phyloP scores from a whole-genome alignment of 106 monocot species.

The Dioscorea zingiberensis region DNA sequence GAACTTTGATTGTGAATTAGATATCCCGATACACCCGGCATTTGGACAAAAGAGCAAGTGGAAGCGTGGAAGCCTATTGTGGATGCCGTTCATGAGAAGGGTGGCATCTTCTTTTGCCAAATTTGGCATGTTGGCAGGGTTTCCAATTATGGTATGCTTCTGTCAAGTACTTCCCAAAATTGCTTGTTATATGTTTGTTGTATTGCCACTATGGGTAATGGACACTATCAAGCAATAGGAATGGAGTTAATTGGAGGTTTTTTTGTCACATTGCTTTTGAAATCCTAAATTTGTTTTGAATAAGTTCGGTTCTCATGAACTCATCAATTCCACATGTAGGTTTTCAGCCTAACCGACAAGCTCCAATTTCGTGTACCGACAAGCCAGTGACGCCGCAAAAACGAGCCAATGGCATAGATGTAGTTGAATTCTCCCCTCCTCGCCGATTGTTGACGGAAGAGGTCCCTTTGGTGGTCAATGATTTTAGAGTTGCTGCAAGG shows the following conservation, averaged over 20 bases:
- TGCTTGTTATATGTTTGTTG: not conserved
- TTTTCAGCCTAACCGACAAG: slow-evolving; percentile 31
- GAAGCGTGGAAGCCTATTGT: slow-evolving; percentile 66
- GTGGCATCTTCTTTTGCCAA: slow-evolving; percentile 58
- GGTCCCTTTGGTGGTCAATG: slow-evolving; percentile 21
- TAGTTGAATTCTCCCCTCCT: slow-evolving; percentile 4
- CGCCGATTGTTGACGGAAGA: slow-evolving; percentile 14
- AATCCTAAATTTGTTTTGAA: not conserved
- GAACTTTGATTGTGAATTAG: not conserved
- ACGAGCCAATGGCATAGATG: not conserved
- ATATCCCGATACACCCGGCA: slow-evolving; percentile 44
- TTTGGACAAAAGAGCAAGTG: slow-evolving; percentile 57
- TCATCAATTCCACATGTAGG: not conserved
- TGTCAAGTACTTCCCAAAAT: too few relatives aligned
- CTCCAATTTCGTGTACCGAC: slow-evolving; percentile 35
- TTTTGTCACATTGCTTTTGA: too few relatives aligned
- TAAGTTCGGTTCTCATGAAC: not conserved
- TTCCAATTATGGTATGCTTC: slow-evolving; percentile 41
- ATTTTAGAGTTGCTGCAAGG: slow-evolving; percentile 27
- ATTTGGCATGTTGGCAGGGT: slow-evolving; percentile 54
- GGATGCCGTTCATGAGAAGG: slow-evolving; percentile 51
- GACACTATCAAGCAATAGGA: too few relatives aligned
- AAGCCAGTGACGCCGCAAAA: slow-evolving; percentile 6
- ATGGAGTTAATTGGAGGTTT: too few relatives aligned
- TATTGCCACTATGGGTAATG: not conserved